Evolutionary conservation across 306 rosid species (phyloP).

Genomic region (Pyrus communis): DNA sequence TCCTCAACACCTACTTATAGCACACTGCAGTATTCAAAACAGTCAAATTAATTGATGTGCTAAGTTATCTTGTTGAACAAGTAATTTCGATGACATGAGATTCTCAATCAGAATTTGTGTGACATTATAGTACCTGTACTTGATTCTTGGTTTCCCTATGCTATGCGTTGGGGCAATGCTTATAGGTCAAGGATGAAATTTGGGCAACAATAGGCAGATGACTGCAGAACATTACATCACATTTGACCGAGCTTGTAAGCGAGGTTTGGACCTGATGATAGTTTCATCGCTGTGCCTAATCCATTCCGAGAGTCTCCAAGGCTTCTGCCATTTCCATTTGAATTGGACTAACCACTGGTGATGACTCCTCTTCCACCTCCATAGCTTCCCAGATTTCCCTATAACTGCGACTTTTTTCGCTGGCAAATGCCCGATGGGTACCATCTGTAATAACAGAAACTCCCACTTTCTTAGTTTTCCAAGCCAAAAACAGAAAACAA

Average conservation of each 20-base stretch:
- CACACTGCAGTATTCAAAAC: constrained; percentile 21
- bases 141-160: constrained; percentile 25
- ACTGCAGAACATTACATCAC: constrained; percentile 33
- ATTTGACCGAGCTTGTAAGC: constrained; percentile 56
- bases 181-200: constrained; percentile 33
- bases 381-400: constrained; percentile 86
- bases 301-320: constrained; percentile 95
- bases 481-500: constrained; percentile 16
- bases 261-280: constrained; percentile 70
- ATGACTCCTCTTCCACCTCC: constrained; percentile 99
- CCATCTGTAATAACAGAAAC: constrained; percentile 59
- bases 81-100: background rate
- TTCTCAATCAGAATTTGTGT: background rate
- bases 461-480: constrained; percentile 20
- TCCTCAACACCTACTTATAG: constrained; percentile 18
- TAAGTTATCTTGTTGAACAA: background rate
- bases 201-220: constrained; percentile 26
- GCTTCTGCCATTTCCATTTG: constrained; percentile 99
- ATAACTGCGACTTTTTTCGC: constrained; percentile 67
- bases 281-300: constrained; percentile 95
- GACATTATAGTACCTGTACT: constrained; percentile 35
- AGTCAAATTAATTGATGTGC: background rate
- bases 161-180: constrained; percentile 25
- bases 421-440: constrained; percentile 77
- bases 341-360: constrained; percentile 94